Evolutionary conservation across 768 basidiomycete genomes (phyloP).

Genomic region (Lentinula lateritia): DNA sequence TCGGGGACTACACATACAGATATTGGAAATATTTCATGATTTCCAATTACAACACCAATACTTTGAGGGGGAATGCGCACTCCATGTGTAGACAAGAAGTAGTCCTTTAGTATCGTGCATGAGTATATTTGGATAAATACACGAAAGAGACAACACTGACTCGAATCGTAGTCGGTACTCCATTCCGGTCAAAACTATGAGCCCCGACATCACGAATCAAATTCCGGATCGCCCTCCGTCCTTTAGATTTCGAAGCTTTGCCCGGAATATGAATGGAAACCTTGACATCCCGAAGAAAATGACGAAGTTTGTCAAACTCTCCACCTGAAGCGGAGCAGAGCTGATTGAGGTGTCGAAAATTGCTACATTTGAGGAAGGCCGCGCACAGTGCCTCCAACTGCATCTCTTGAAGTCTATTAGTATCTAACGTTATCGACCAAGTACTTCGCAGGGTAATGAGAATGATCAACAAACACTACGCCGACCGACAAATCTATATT

Average conservation of each 20-base stretch:
- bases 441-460: not conserved
- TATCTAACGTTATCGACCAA: not conserved
- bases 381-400: slow-evolving; percentile 18
- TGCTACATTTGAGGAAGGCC: slow-evolving; percentile 11
- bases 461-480: slow-evolving; percentile 24
- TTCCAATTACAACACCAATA: slow-evolving; percentile 22
- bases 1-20: slow-evolving; percentile 18
- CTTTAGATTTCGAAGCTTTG: slow-evolving; percentile 16
- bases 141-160: slow-evolving; percentile 12
- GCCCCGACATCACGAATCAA: slow-evolving; percentile 21
- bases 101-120: slow-evolving; percentile 15
- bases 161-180: slow-evolving; percentile 18
- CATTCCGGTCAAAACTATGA: slow-evolving; percentile 20
- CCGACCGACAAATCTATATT: slow-evolving; percentile 40
- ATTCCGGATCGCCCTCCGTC: slow-evolving; percentile 20
- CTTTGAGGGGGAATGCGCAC: slow-evolving; percentile 15
- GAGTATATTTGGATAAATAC: not conserved
- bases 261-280: slow-evolving; percentile 14
- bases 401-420: slow-evolving; percentile 17
- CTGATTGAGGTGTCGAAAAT: slow-evolving; percentile 14
- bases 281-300: slow-evolving; percentile 25
- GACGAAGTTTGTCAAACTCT: slow-evolving; percentile 17
- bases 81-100: slow-evolving; percentile 20
- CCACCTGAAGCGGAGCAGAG: not conserved
- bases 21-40: slow-evolving; percentile 24